A percentile compares a stretch with the other conserved stretches of the same genome.
These are phyloP conservation scores for Aphanomyces astaci DNA, from an alignment of 352 stramenopile genomes.

Conservation along the genomic window DNA sequence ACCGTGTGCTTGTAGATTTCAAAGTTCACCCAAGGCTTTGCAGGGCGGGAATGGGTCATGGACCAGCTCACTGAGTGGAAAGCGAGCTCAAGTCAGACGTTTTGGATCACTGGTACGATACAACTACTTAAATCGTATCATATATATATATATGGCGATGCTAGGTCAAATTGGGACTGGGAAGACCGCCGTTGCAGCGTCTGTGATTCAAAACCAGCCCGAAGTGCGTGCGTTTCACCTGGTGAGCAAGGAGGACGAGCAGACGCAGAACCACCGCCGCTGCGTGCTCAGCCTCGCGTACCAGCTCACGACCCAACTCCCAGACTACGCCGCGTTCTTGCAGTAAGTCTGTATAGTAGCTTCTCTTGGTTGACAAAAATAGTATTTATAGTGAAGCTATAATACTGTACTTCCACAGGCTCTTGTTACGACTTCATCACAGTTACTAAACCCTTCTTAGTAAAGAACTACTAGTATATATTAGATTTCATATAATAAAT, in stretches of 20 bases:
- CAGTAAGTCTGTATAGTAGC: no score
- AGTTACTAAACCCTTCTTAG: no score
- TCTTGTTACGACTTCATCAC: no score
- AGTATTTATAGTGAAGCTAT: no score
- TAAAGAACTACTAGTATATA: no score
- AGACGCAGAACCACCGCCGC: slow-evolving; percentile 54
- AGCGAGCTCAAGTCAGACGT: slow-evolving; percentile 36
- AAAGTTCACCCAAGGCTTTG: slow-evolving; percentile 54
- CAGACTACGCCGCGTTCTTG: slow-evolving; percentile 54
- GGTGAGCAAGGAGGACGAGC: slow-evolving; percentile 59
- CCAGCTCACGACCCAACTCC: slow-evolving; percentile 64
- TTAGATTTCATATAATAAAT: no score
- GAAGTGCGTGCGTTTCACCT: slow-evolving; percentile 73
- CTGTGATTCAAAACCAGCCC: slow-evolving; percentile 54
- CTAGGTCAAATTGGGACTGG: slow-evolving; percentile 51
- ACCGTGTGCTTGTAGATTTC: slow-evolving; percentile 35
- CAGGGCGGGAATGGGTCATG: slow-evolving; percentile 58
- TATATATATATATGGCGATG: not conserved
- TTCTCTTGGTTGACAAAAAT: no score
- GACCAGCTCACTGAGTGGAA: slow-evolving; percentile 43
- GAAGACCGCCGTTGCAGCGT: slow-evolving; percentile 53
- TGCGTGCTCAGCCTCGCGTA: slow-evolving; percentile 66
- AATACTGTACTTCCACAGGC: no score
- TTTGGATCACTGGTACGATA: slow-evolving; percentile 45
- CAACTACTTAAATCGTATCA: not conserved